Evolutionary conservation across 495 filamentous ascomycete genomes (phyloP), one percentile per base, ranked within the genome.

Genomic region (Penicillium parvum): DNA sequence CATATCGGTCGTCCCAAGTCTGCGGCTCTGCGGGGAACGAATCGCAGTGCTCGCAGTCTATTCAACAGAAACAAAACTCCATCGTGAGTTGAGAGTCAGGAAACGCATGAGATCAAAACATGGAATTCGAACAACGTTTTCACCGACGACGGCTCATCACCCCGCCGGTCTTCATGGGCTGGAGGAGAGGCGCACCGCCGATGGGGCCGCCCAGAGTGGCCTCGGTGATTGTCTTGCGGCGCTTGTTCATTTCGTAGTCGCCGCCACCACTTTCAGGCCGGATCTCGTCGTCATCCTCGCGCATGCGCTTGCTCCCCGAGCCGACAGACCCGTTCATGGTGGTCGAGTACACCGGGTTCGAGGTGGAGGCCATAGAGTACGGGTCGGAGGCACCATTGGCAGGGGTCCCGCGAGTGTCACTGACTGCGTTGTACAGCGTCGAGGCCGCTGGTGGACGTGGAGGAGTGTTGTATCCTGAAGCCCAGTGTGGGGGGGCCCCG

Each of bases 351-450:
- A 66, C 57, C 16, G 81, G 68, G 49, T 85, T 77, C 10, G 83
- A 66, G 45, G 72, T 69, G 3, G 74, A 73, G 8, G 76, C 67
- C 35, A 77, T 75, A 15, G 65, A 68, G 54, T 95, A 95, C 19
- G 79, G 78, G 56, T 90, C 88, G 1, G 72, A 68, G 1, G 77
- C 55, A 5, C 87, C 88, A 50, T 90, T 91, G 12, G 71, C 61
- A 6, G 80, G 67, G 1, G 80, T 72, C 4, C 77, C 81, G 12
- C 88, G 79, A 42, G 89, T 85, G 61, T 91, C 89, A 55, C 83
- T 90, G 62, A 95, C 90, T 32, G 91, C 81, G 66, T 84, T 92
- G 73, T 95, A 95, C 28, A 96, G 70, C 52, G 83, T 92, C 64
- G 87, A 88, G 0, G 86, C 79, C 4, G 85, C 75, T 11, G 72